Evolutionary conservation across 768 basidiomycete species (phyloP).

Genomic region (Rhizopogon vinicolor): DNA sequence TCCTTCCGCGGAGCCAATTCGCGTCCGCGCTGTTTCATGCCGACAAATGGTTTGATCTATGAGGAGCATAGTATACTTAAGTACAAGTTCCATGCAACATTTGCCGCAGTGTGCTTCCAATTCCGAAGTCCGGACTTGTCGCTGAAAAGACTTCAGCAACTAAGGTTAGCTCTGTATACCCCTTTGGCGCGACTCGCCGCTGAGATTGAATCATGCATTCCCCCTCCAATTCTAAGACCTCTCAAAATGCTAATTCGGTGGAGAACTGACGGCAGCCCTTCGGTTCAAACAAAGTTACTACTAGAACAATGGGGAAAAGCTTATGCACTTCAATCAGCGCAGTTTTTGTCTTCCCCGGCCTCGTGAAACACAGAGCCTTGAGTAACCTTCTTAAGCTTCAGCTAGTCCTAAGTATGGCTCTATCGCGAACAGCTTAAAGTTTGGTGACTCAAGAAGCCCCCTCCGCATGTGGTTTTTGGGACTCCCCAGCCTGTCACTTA

Average conservation of each 20-base stretch:
- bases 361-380: not conserved
- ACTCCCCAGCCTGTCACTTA: not conserved
- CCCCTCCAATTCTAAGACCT: too few relatives aligned
- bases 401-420: not conserved
- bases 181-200: not conserved
- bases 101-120: too few relatives aligned
- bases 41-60: too few relatives aligned
- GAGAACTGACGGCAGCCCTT: too few relatives aligned
- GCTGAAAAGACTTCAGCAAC: not conserved
- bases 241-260: too few relatives aligned
- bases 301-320: conserved; percentile 1
- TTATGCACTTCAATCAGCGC: not conserved
- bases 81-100: too few relatives aligned
- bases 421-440: not conserved
- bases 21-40: too few relatives aligned
- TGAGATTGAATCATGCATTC: too few relatives aligned
- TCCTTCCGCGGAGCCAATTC: too few relatives aligned
- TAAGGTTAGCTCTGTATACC: not conserved
- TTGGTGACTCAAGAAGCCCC: not conserved
- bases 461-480: not conserved
- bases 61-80: too few relatives aligned
- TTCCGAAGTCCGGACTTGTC: too few relatives aligned
- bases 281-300: too few relatives aligned
- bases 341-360: not conserved
- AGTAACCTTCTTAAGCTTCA: not conserved